phyloP scores from a whole-genome alignment of 2,329 filamentous ascomycete species.

The Fusarium agapanthi region DNA sequence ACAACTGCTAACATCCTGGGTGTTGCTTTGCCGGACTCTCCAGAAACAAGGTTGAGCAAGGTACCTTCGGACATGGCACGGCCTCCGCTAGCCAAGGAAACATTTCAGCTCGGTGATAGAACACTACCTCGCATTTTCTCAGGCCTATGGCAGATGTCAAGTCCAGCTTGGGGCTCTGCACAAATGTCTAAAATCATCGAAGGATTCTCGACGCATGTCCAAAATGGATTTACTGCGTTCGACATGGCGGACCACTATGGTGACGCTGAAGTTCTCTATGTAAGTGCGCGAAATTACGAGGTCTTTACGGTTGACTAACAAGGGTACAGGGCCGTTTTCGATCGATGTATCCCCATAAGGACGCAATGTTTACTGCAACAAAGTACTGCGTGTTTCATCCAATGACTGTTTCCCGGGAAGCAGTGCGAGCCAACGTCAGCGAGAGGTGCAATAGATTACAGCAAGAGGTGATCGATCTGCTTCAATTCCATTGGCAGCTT shows the following conservation, averaged over 20 bases:
- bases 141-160: neutral
- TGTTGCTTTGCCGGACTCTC: neutral
- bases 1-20: neutral
- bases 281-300: accelerated
- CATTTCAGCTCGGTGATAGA: neutral
- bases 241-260: neutral
- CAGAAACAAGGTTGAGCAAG: neutral
- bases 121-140: neutral
- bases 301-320: too few relatives aligned
- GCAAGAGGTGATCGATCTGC: neutral
- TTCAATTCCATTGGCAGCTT: neutral
- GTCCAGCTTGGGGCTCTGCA: neutral
- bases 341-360: neutral
- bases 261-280: neutral
- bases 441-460: neutral
- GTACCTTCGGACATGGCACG: accelerated
- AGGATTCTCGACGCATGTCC: neutral
- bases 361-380: neutral
- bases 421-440: neutral
- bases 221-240: neutral
- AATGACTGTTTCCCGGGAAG: neutral
- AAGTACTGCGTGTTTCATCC: neutral
- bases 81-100: neutral
- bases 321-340: neutral
- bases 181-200: neutral